Conservation (phyloP, 2,329 filamentous ascomycete species). For the Colletotrichum sp. region DNA sequence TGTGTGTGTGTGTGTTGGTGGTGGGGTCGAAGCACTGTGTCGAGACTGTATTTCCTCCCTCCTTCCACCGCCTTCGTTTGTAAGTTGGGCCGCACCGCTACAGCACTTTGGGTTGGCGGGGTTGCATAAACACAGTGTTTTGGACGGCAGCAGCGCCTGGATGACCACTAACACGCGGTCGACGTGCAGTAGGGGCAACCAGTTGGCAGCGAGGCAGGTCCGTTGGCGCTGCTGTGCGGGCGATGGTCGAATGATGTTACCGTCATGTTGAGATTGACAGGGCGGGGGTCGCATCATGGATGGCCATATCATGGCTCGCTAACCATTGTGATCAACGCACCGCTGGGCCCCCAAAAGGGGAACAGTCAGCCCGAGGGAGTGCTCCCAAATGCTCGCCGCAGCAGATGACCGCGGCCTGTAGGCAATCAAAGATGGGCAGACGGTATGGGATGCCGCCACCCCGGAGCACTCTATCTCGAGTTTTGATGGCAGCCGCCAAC, state of each 20-base stretch:
- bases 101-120: not conserved
- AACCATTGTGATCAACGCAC: slow-evolving; percentile 9
- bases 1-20: not conserved
- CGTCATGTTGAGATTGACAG: slow-evolving; percentile 18
- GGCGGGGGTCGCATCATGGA: slow-evolving; percentile 18
- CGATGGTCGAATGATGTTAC: slow-evolving; percentile 17
- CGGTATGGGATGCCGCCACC: slow-evolving; percentile 1
- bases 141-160: not conserved
- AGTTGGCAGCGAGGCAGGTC: not conserved
- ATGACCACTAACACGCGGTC: not conserved
- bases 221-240: not conserved
- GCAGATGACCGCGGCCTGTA: slow-evolving; percentile 5
- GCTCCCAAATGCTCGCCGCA: slow-evolving; percentile 1
- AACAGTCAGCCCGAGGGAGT: not conserved
- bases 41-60: not conserved
- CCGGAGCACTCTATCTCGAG: not conserved
- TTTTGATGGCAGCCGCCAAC: not conserved
- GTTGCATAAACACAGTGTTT: not conserved
- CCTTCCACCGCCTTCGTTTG: not conserved
- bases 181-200: not conserved
- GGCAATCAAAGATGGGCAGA: slow-evolving; percentile 17
- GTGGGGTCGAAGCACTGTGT: not conserved
- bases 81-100: not conserved
- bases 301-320: slow-evolving; percentile 18
- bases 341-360: not conserved